Conservation (phyloP, 495 filamentous ascomycete species). For the Daldinia bambusicola region DNA sequence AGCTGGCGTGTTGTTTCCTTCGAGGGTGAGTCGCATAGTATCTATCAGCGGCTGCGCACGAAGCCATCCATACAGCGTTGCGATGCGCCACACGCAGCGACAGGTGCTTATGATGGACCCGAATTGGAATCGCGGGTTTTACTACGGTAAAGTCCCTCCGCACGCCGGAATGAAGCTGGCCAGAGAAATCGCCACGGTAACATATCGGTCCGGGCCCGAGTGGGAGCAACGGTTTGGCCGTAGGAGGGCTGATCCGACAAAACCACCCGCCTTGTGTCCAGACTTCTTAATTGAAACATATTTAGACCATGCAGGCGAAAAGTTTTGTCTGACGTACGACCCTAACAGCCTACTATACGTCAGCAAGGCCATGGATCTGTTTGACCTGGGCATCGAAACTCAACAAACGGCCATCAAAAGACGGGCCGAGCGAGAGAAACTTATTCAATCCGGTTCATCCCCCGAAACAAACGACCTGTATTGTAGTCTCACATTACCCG, state of each 20-base stretch:
- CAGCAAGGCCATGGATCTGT: slow-evolving; percentile 98
- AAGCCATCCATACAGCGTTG: slow-evolving; percentile 97
- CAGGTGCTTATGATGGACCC: slow-evolving; percentile 99
- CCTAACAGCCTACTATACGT: slow-evolving; percentile 96
- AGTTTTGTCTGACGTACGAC: slow-evolving; percentile 98
- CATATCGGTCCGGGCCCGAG: slow-evolving; percentile 95
- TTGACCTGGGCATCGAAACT: slow-evolving; percentile 82
- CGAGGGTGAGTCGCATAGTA: slow-evolving; percentile 81
- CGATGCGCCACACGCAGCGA: slow-evolving; percentile 97
- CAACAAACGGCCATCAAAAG: slow-evolving; percentile 59
- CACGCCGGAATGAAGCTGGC: slow-evolving; percentile 98
- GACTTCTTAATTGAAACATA: slow-evolving; percentile 99
- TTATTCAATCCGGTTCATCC: slow-evolving; percentile 44
- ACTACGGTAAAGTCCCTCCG: slow-evolving; percentile 88
- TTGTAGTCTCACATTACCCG: slow-evolving; percentile 88
- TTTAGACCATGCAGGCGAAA: slow-evolving; percentile 97
- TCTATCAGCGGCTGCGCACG: slow-evolving; percentile 94
- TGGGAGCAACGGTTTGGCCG: slow-evolving; percentile 97
- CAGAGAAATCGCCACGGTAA: slow-evolving; percentile 96
- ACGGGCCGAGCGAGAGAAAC: slow-evolving; percentile 50
- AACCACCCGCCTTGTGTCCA: slow-evolving; percentile 90
- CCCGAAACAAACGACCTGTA: slow-evolving; percentile 51
- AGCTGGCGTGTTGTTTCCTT: slow-evolving; percentile 86
- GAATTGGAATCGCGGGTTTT: slow-evolving; percentile 96
- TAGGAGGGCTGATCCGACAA: slow-evolving; percentile 82